Base-by-base conservation (phyloP, 2,329 filamentous ascomycete species). In the Fusarium sp. region DNA sequence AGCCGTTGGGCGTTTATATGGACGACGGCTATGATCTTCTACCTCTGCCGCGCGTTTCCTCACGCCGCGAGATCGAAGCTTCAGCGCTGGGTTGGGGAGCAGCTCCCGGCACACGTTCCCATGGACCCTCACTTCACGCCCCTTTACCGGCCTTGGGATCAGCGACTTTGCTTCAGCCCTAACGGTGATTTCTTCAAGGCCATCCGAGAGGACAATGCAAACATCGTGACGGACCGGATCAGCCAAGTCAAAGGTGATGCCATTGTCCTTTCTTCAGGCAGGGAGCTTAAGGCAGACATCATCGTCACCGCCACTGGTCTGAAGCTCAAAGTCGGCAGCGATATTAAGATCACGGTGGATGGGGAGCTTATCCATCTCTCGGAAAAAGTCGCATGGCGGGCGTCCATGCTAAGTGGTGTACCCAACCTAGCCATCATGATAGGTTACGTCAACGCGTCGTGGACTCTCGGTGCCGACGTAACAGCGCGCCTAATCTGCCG, bases 281-380 rank as follows among this genome's bases (percentile, higher is more conserved):
- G 15, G 33, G 20, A 22, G 25, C 78, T 92, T 0, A 79, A 86
- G 14, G 86, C 90, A 0, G 91, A 93, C 74, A 86, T 90, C 67
- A 90, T 93, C 73, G 83, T 93, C 65, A 91, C 90, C 0, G 91
- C 91, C 0, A 93, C 91, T 0, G 91, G 91, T 0, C 84, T 92
- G 6, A 86, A 86, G 57, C 80, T 93, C 66, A 79, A 84, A 25
- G 82, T 92, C 57, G 87, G 85, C 1, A 90, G 90, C 32, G 83
- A 84, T 43, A 85, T 88, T 32, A 76, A 81, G 1, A 67, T 92
- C 14, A 76, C 79, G 3, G 82, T 92, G 12, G 89, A 93, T 72
- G 87, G 86, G 17, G 73, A 82, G 27, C 78, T 79, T 2, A 70
- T 90, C 43, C 74, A 86, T 15, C 74, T 86, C 38, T 71, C 81